Base-by-base conservation (phyloP, 2,329 filamentous ascomycete genomes). In the Clonostachys byssicola region DNA sequence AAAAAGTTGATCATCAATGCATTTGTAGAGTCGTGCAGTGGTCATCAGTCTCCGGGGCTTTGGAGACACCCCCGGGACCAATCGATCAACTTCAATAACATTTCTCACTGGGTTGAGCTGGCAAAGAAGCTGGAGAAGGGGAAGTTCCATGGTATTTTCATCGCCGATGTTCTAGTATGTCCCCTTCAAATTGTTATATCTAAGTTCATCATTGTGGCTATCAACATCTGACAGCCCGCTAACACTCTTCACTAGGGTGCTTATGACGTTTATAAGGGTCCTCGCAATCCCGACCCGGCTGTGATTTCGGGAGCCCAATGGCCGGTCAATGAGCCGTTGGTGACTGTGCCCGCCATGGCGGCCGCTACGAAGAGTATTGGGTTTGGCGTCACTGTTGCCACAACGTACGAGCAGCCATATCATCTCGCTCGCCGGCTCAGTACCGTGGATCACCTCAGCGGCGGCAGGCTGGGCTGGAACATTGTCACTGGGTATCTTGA, bases 401-500 rank as follows among this genome's bases (percentile, higher is more conserved):
- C 85, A 2, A 87, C 83, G 0, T 89, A 88, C 50, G 85, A 89
- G 57, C 78, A 83, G 56, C 85, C 85, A 0, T 89, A 86, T 57
- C 81, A 86, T 54, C 67, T 89, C 18, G 85, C 85, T 0, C 66
- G 85, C 35, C 68, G 84, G 12, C 60, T 88, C 17, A 83, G 80
- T 0, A 88, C 85, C 0, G 71, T 86, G 0, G 85, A 89, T 56
- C 85, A 89, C 58, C 65, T 89, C 5, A 83, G 77, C 2, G 79
- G 80, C 48, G 83, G 85, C 45, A 72, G 84, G 64, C 9, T 30
- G 36, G 14, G 36, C 34, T 80, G 76, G 75, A 78, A 77, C 52
- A 78, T 87, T 38, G 83, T 87, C 1, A 87, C 83, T 0, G 78
- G 80, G 43, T 86, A 85, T 56, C 72, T 86, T 0, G 81, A 86